Conservation (phyloP, 2,329 filamentous ascomycete genomes). For the Exophiala phaeomuriformis region DNA sequence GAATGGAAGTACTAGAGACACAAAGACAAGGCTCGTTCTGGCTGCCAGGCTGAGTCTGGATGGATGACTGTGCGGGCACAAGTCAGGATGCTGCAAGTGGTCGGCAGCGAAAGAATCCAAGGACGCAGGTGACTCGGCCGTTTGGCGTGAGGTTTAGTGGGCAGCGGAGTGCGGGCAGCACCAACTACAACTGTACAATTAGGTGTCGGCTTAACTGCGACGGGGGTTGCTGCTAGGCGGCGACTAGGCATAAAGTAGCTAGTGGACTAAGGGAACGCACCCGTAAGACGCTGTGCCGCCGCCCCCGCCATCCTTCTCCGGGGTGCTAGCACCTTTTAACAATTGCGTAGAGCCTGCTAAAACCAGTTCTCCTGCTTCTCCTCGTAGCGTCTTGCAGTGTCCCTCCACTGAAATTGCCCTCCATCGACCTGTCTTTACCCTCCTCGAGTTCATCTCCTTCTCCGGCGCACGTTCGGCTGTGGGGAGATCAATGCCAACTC, state of each 20-base stretch:
- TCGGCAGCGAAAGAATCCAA: neutral
- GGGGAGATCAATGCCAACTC: neutral
- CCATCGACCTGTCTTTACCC: neutral
- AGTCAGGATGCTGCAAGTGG: neutral
- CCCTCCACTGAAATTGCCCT: neutral
- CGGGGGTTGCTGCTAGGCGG: too few species aligned
- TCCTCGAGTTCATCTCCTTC: neutral
- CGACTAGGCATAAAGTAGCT: too few species aligned
- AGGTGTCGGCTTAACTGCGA: too few species aligned
- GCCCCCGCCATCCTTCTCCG: too few species aligned
- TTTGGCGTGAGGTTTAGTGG: neutral
- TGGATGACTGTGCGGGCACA: slow-evolving; percentile 1
- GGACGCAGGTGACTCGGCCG: slow-evolving; percentile 3
- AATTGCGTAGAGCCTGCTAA: too few species aligned
- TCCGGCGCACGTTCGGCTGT: neutral
- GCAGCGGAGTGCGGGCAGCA: neutral
- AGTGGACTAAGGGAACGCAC: too few species aligned
- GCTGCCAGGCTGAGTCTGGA: neutral
- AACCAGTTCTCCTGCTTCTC: too few species aligned
- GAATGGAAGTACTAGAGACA: neutral
- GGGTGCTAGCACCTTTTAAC: too few species aligned
- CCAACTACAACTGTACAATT: neutral
- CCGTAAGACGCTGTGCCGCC: too few species aligned
- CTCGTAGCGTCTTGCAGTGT: neutral
- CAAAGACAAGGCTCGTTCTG: neutral